Evolutionary conservation across 768 basidiomycete genomes (phyloP).

Genomic region (Xerocomellus amylosporus): DNA sequence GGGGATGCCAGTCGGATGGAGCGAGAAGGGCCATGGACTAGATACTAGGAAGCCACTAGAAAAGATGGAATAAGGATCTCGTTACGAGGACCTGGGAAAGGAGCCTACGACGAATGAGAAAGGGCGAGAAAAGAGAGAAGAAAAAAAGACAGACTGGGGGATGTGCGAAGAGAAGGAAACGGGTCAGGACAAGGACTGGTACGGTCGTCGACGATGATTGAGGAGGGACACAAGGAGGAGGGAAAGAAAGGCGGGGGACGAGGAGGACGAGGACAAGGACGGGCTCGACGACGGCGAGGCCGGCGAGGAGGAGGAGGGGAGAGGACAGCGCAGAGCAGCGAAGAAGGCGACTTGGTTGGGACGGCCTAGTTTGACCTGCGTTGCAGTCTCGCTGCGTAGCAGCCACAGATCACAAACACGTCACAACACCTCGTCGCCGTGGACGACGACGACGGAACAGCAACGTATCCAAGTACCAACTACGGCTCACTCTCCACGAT

Average conservation of each 20-base stretch:
- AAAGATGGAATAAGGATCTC: conserved; percentile 4
- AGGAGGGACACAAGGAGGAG: no score
- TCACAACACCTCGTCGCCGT: conserved; percentile 12
- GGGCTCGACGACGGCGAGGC: no score
- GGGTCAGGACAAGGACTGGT: conserved; percentile 2
- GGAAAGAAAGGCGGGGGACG: no score
- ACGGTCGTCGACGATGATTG: background rate
- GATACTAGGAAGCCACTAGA: background rate
- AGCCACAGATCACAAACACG: conserved; percentile 19
- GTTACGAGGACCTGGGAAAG: conserved; percentile 3
- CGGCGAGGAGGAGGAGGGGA: no score
- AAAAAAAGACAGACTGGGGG: background rate
- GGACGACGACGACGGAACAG: conserved; percentile 1
- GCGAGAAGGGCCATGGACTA: conserved; percentile 76
- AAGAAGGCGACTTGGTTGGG: no score
- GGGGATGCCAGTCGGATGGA: conserved; percentile 70
- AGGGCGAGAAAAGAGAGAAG: no score
- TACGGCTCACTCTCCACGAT: no score
- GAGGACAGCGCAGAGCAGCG: no score
- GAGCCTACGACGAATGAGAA: background rate
- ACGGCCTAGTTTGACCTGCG: no score
- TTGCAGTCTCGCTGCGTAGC: background rate
- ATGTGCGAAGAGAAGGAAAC: background rate
- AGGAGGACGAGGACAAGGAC: background rate
- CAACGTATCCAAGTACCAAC: no score